phyloP scores from a whole-genome alignment of 495 filamentous ascomycete genomes.

The Neurospora sublineolata region DNA sequence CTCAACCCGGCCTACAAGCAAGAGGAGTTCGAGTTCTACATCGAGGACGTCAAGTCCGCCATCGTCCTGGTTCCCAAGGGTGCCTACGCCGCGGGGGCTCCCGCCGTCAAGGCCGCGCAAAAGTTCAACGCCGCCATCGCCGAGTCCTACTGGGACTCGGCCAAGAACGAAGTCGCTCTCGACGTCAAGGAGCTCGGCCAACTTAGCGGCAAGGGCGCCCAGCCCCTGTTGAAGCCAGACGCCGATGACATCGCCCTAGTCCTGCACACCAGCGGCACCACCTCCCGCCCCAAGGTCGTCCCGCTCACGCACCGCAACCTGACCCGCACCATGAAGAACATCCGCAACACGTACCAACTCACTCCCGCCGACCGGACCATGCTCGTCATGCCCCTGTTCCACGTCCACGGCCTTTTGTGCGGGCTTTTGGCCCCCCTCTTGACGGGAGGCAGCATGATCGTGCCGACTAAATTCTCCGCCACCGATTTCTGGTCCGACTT shows the following conservation, averaged over 20 bases:
- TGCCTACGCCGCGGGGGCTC: constrained; percentile 46
- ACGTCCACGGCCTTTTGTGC: constrained; percentile 75
- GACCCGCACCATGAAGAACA: constrained; percentile 53
- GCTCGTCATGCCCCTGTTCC: constrained; percentile 86
- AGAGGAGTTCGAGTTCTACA: constrained; percentile 82
- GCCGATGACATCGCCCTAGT: constrained; percentile 60
- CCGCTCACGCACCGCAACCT: constrained; percentile 72
- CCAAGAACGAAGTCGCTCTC: constrained; percentile 49
- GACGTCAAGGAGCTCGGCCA: constrained; percentile 64
- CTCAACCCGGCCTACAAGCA: constrained; percentile 78
- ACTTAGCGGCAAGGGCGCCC: constrained; percentile 40
- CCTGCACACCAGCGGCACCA: constrained; percentile 66
- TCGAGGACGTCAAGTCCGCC: constrained; percentile 67
- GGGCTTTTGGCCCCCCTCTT: constrained; percentile 63
- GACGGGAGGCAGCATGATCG: constrained; percentile 61
- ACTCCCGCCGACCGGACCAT: constrained; percentile 58
- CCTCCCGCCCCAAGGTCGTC: constrained; percentile 71
- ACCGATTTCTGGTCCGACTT: constrained; percentile 73
- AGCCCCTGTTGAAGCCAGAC: constrained; percentile 42
- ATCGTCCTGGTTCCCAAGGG: constrained; percentile 62
- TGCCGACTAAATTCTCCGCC: constrained; percentile 69
- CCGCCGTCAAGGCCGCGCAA: constrained; percentile 60
- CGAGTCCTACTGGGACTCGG: constrained; percentile 64
- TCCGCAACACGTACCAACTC: constrained; percentile 61
- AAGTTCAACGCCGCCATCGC: constrained; percentile 69